phyloP scores from a whole-genome alignment of 2,329 filamentous ascomycete species.

The Bipolaris victoriae region DNA sequence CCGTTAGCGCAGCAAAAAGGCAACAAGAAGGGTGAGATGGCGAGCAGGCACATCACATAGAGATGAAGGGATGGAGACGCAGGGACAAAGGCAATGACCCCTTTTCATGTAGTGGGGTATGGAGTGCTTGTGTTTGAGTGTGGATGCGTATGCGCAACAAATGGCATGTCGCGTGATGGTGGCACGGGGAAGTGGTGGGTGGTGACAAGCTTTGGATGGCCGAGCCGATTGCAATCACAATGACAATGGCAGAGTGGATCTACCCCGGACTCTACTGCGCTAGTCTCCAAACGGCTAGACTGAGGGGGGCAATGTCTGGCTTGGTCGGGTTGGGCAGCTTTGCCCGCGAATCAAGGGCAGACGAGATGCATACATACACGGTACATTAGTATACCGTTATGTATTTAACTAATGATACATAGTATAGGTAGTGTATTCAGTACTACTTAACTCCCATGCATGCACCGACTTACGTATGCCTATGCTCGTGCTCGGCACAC shows the following conservation, averaged over 20 bases:
- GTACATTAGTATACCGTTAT: background rate
- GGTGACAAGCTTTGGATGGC: background rate
- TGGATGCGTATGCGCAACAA: too few relatives aligned
- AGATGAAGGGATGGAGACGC: background rate
- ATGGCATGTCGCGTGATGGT: background rate
- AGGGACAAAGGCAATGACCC: background rate
- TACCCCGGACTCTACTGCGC: constrained; percentile 24
- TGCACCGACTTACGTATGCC: background rate
- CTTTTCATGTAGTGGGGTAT: too few relatives aligned
- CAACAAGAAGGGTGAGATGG: constrained; percentile 20
- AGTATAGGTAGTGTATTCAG: too few relatives aligned
- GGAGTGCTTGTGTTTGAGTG: too few relatives aligned
- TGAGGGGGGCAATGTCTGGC: background rate
- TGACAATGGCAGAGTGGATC: constrained; percentile 1
- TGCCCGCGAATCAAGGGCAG: background rate
- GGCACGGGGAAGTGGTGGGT: background rate
- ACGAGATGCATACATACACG: background rate
- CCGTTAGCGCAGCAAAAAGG: constrained; percentile 89
- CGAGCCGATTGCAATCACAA: too few relatives aligned
- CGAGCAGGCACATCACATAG: constrained; percentile 23
- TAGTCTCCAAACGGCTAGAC: constrained; percentile 14
- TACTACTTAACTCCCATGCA: background rate
- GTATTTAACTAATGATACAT: too few relatives aligned
- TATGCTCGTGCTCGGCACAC: background rate
- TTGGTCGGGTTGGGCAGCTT: constrained; percentile 4